Base-by-base conservation (phyloP, 441 rosid genomes). In the Croton laevigatus region DNA sequence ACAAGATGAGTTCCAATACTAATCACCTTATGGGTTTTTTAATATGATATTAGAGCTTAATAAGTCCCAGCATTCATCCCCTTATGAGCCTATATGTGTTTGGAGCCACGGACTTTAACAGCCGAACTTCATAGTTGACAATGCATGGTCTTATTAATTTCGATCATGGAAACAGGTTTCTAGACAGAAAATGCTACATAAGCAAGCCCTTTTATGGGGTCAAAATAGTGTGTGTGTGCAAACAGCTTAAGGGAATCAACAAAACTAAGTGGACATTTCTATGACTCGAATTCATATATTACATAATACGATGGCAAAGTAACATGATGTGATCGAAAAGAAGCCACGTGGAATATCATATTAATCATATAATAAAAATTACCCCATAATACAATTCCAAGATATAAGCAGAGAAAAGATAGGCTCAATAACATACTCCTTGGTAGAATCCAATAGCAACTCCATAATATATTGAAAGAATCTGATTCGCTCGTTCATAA, bases 381-480 rank as follows among this genome's bases (percentile, higher is more conserved):
- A 62, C 6, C 58, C 61, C 20, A 55, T n/a, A 62, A 7, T 17
- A 20, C n/a, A 34, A 27, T 16, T 58, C 37, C 49, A 54, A 71
- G 54, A 63, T 9, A 55, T 1, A 34, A 51, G 16, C 36, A 66
- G 8, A 73, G 46, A n/a, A 13, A 59, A 8, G 57, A 45, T 70
- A 22, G 76, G 65, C 48, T 67, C 66, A 82, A 76, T 76, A 23
- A 58, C 94, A 59, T 85, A 96, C 99, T 91, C 99, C 99, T 71
- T 96, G 98, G 83, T 93, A 96, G 84, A 96, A 96, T 75, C 99
- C 99, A 85, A 90, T 87, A 51, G 99, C 94, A 76, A 78, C 88
- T 80, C 99, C 98, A 69, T 17, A 88, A 84, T 93, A 82, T 34
- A 71, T 90, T 37, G 79, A 8, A 72, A 79, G 38, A 73, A 96